phyloP scores from a whole-genome alignment of 352 stramenopile species.

The Pythium insidiosum region DNA sequence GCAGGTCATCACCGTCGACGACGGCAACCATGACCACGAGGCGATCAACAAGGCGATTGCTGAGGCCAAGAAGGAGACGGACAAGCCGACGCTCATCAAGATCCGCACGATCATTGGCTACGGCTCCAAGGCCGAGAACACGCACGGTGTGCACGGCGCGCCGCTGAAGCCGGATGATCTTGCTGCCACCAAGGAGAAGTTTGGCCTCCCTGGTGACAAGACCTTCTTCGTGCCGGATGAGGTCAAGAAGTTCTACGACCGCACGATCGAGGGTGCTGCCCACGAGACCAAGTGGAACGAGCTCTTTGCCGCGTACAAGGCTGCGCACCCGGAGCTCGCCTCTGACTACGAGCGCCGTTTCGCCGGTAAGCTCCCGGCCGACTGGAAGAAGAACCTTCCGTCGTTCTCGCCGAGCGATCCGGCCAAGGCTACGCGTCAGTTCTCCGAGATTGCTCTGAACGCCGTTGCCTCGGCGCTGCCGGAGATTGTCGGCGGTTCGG shows the following conservation, averaged over 20 bases:
- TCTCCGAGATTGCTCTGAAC: conserved; percentile 95
- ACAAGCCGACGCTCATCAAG: conserved; percentile 99
- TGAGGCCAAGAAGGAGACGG: conserved; percentile 89
- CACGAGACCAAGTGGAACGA: conserved; percentile 86
- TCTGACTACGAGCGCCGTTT: conserved; percentile 94
- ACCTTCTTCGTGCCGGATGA: conserved; percentile 92
- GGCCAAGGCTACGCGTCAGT: conserved; percentile 90
- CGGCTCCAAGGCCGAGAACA: conserved; percentile 92
- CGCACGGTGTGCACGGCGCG: conserved; percentile 91
- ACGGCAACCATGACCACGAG: conserved; percentile 91
- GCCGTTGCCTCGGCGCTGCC: conserved; percentile 88
- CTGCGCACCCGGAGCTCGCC: conserved; percentile 88
- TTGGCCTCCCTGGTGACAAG: conserved; percentile 89
- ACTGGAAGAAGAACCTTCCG: conserved; percentile 90
- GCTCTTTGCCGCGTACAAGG: conserved; percentile 89
- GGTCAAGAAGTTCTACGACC: conserved; percentile 90
- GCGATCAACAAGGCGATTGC: conserved; percentile 92
- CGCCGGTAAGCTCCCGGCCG: conserved; percentile 84
- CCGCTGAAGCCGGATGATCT: conserved; percentile 95
- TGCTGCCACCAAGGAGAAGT: conserved; percentile 85
- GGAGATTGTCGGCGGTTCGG: conserved; percentile 97
- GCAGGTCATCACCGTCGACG: conserved; percentile 94
- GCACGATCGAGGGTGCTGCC: conserved; percentile 62
- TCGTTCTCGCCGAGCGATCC: conserved; percentile 88
- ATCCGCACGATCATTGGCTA: conserved; percentile 96